Evolutionary conservation across 176 grass and related monocot genomes (phyloP), one percentile per base, ranked within the genome.

Genomic region (Avena atlantica): DNA sequence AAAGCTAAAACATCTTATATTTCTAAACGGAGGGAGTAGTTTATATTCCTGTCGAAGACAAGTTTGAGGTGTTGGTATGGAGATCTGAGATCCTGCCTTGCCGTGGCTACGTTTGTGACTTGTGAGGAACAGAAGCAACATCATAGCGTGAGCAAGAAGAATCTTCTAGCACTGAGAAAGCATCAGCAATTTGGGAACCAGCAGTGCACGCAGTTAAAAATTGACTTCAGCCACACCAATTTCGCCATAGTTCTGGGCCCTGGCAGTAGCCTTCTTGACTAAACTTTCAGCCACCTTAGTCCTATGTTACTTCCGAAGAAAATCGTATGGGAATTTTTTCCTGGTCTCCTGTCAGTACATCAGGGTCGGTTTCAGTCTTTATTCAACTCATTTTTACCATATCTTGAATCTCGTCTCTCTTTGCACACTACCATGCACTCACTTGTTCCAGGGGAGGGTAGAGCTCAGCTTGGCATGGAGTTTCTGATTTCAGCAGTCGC

Each of bases 61-160:
- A 78, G 62, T 83, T 83, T 58, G 72, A 83, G 77, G 80, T 78
- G 73, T 51, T 83, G 37, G 17, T 61, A 56, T 70, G 62, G 80
- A 83, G 57, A 55, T 83, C 80, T 70, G 50, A 50, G 50, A 88
- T 68, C 64, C 64, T 27, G 12, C 64, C 64, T 36, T 68, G 8
- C 64, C 1, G 14, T 13, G 14, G 20, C 50, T 88, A 83, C 49
- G 31, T 83, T 83, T 36, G 71, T 19, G 57, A 88, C 80, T 12
- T 88, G 16, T 10, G 72, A 68, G 62, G 78, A 70, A 60, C 80
- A 83, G 72, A 70, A 59, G 62, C 61, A 29, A 2, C 12, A 0
- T 20, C 29, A 44, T 13, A 5, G 20, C 14, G 29, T 66, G 40
- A 58, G 69, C 25, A 82, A 42, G 58, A 82, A 67, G 50, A 70